These are phyloP conservation scores for Claviceps cyperi DNA, from an alignment of 2,329 filamentous ascomycete species.

Conservation along the genomic window DNA sequence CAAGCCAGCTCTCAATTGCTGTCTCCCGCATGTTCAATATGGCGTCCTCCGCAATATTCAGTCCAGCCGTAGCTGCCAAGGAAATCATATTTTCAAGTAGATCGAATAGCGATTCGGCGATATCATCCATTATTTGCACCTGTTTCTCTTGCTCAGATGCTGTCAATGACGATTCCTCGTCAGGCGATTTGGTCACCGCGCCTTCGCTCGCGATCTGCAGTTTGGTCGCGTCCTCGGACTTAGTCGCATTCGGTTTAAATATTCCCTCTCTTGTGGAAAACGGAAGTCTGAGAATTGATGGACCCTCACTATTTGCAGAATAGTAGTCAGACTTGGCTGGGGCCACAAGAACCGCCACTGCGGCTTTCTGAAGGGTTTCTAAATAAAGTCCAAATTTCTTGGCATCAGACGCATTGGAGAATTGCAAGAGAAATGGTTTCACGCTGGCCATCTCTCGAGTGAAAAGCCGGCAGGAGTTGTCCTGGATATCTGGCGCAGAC, in stretches of 20 bases:
- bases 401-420: conserved; percentile 7
- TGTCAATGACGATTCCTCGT: conserved; percentile 2
- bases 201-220: background rate
- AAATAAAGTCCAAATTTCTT: conserved; percentile 7
- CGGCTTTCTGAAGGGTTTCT: conserved; percentile 7
- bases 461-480: conserved; percentile 11
- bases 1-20: conserved; percentile 13
- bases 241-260: background rate
- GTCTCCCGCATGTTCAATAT: conserved; percentile 13
- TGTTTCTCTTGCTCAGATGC: background rate
- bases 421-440: conserved; percentile 8
- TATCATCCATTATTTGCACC: conserved; percentile 5
- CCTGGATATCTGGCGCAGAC: conserved; percentile 8
- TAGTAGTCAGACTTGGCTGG: background rate
- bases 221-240: background rate
- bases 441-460: background rate
- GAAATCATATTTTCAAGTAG: conserved; percentile 9
- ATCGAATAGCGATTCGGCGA: conserved; percentile 7
- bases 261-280: background rate
- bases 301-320: background rate
- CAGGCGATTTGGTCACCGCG: background rate
- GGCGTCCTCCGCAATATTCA: conserved; percentile 3
- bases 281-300: background rate
- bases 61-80: conserved; percentile 6
- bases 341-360: background rate